A percentile compares a stretch with the other conserved stretches of the same genome.
phyloP scores from a whole-genome alignment of 257 asterid species.

The Eustoma russellianum region DNA sequence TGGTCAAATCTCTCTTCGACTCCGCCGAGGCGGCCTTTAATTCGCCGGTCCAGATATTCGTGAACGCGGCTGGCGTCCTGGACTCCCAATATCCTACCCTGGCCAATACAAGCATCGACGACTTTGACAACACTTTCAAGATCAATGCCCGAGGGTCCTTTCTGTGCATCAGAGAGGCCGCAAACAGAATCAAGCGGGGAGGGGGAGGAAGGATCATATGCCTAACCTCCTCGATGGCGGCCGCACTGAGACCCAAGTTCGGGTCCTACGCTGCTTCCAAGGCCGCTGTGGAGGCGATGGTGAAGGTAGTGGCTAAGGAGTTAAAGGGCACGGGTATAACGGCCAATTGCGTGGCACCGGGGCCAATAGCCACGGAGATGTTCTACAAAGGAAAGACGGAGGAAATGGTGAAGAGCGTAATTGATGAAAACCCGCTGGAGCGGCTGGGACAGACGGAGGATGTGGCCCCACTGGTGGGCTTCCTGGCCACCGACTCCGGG shows the following conservation, averaged over 20 bases:
- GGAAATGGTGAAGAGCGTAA: conserved; percentile 31
- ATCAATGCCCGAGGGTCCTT: conserved; percentile 62
- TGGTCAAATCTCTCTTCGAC: conserved; percentile 56
- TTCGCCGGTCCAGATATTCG: conserved; percentile 39
- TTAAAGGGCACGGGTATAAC: conserved; percentile 58
- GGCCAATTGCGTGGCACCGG: conserved; percentile 60
- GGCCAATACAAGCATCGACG: conserved; percentile 34
- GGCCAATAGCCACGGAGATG: conserved; percentile 57
- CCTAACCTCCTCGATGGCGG: conserved; percentile 43
- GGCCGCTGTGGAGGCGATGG: conserved; percentile 77
- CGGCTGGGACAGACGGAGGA: conserved; percentile 58
- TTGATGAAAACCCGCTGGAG: conserved; percentile 43
- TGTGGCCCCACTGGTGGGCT: conserved; percentile 43
- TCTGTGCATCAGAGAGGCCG: conserved; percentile 45
- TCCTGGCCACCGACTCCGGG: conserved; percentile 48
- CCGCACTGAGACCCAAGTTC: conserved; percentile 38
- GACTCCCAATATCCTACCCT: conserved; percentile 43
- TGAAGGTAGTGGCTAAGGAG: conserved; percentile 62
- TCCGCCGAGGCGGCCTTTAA: conserved; percentile 42
- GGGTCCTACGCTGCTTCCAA: conserved; percentile 59
- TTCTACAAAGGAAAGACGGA: conserved; percentile 51
- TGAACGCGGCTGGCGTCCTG: conserved; percentile 46
- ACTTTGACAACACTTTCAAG: conserved; percentile 39
- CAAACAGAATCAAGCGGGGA: conserved; percentile 46
- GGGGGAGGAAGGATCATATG: conserved; percentile 61